These are phyloP conservation scores for Petunia axillaris DNA, from an alignment of 257 asterid genomes.

Conservation along the genomic window DNA sequence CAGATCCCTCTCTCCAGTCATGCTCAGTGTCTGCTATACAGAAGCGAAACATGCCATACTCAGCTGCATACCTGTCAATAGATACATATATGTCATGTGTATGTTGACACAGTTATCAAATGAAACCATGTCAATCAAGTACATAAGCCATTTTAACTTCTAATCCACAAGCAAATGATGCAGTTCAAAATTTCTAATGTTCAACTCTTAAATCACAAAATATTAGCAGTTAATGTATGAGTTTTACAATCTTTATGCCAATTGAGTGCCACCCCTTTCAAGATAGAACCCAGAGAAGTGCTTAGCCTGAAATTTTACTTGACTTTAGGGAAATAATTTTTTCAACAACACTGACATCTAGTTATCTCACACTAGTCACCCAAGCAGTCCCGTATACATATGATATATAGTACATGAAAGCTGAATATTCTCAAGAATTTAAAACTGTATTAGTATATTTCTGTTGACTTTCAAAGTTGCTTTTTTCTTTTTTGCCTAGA, in stretches of 20 bases:
- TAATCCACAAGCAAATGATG: not conserved
- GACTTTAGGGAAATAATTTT: not conserved
- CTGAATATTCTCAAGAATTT: too few species aligned
- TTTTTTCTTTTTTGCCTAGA: too few species aligned
- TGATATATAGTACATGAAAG: too few species aligned
- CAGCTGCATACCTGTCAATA: constrained; percentile 37
- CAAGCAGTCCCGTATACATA: not conserved
- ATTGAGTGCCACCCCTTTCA: not conserved
- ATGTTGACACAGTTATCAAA: too few species aligned
- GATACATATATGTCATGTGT: too few species aligned
- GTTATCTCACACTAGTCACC: not conserved
- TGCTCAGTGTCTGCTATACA: constrained; percentile 45
- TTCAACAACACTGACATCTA: not conserved
- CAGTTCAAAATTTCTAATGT: not conserved
- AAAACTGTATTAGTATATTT: not conserved
- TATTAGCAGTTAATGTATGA: not conserved
- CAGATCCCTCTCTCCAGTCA: constrained; percentile 48
- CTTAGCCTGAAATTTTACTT: not conserved
- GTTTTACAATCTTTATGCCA: not conserved
- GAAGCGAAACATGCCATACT: constrained; percentile 48
- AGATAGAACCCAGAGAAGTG: not conserved
- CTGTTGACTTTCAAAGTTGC: not conserved
- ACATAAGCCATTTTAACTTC: not conserved
- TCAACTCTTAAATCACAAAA: not conserved
- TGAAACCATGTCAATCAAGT: not conserved